These are phyloP conservation scores for Candida sp. DNA, from an alignment of 1,139 yeast species.

Conservation along the genomic window DNA sequence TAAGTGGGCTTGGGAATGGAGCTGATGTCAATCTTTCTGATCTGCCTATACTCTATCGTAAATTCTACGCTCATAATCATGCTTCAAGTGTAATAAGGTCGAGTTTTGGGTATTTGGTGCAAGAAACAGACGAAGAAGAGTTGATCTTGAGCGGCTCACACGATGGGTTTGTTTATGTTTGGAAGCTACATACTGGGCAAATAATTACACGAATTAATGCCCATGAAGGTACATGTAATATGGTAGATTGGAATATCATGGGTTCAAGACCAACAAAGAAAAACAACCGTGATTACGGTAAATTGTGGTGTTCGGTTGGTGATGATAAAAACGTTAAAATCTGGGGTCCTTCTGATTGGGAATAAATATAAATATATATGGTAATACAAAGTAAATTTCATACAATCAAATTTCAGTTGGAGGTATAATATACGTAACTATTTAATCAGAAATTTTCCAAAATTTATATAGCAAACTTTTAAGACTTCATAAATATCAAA, in stretches of 20 bases:
- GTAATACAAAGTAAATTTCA: too few species aligned
- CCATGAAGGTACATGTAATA: slow-evolving; percentile 66
- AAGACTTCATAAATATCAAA: neutral
- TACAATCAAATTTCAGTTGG: neutral
- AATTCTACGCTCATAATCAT: slow-evolving; percentile 71
- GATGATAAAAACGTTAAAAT: slow-evolving; percentile 71
- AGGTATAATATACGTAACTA: neutral
- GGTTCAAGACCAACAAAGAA: slow-evolving; percentile 10
- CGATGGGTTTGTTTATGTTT: slow-evolving; percentile 73
- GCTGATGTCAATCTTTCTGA: slow-evolving; percentile 10
- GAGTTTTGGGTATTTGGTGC: slow-evolving; percentile 59
- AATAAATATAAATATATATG: neutral
- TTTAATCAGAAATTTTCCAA: neutral
- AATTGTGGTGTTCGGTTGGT: slow-evolving; percentile 77
- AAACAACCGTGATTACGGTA: slow-evolving; percentile 34
- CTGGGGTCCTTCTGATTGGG: slow-evolving; percentile 48
- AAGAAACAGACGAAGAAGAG: slow-evolving; percentile 51
- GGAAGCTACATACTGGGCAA: slow-evolving; percentile 77
- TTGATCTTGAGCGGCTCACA: slow-evolving; percentile 80
- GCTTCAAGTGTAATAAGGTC: slow-evolving; percentile 71
- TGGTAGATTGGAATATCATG: slow-evolving; percentile 71
- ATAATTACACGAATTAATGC: slow-evolving; percentile 58
- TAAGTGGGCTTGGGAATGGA: slow-evolving; percentile 16
- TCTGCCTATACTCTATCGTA: slow-evolving; percentile 49
- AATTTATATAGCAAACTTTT: slow-evolving; percentile 6